A percentile compares a stretch with the other conserved stretches of the same genome.
Conservation (phyloP, 2,329 filamentous ascomycete species). For the Exophiala dermatitidis region DNA sequence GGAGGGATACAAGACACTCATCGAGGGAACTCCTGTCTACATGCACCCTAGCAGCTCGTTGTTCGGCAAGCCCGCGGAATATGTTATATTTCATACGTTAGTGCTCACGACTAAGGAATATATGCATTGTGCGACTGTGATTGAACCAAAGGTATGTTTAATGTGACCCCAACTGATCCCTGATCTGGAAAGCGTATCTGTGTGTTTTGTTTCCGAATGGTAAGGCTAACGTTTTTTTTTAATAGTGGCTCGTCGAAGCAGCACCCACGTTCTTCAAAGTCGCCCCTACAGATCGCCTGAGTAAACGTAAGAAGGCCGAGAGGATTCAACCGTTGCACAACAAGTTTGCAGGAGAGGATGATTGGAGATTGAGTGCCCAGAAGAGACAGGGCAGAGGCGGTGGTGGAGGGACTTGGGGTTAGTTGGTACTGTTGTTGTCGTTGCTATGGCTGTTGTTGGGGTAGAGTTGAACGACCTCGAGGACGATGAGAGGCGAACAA, state of each 20-base stretch:
- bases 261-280: slow-evolving; percentile 99
- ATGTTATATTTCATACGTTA: slow-evolving; percentile 76
- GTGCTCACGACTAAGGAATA: slow-evolving; percentile 71
- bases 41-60: slow-evolving; percentile 86
- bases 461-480: not conserved
- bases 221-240: not conserved
- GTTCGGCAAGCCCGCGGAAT: slow-evolving; percentile 93
- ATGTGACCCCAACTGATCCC: slow-evolving; percentile 27
- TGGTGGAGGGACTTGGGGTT: slow-evolving; percentile 85
- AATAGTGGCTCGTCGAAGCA: slow-evolving; percentile 71
- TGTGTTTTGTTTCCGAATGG: slow-evolving; percentile 1
- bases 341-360: slow-evolving; percentile 83
- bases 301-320: slow-evolving; percentile 88
- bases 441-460: not conserved
- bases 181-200: slow-evolving; percentile 6
- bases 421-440: slow-evolving; percentile 8
- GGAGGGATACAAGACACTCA: slow-evolving; percentile 95
- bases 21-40: slow-evolving; percentile 90
- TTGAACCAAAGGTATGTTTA: slow-evolving; percentile 65
- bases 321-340: slow-evolving; percentile 93
- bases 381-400: slow-evolving; percentile 75
- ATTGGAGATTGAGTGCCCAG: slow-evolving; percentile 90
- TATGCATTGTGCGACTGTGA: slow-evolving; percentile 88
- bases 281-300: slow-evolving; percentile 74
- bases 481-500: not conserved